Conservation (phyloP, 768 basidiomycete species). For the Gelatoporia subvermispora region DNA sequence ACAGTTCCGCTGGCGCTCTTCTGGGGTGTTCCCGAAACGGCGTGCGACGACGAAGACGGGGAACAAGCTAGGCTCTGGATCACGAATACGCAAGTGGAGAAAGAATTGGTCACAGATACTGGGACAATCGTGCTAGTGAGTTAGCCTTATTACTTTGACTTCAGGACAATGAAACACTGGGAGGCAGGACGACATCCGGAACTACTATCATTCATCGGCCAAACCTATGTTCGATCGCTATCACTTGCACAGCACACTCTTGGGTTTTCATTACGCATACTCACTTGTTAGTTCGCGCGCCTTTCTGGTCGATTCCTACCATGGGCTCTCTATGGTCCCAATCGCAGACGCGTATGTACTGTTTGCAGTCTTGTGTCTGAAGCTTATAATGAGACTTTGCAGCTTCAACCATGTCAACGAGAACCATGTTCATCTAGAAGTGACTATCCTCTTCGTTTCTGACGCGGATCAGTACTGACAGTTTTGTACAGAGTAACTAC, state of each 20-base stretch:
- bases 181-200: slow-evolving; percentile 18
- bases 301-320: slow-evolving; percentile 45
- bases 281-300: slow-evolving; percentile 44
- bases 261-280: slow-evolving; percentile 35
- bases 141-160: not conserved
- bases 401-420: slow-evolving; percentile 36
- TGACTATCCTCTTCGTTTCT: slow-evolving; percentile 7
- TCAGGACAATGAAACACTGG: not conserved
- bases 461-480: not conserved
- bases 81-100: slow-evolving; percentile 26
- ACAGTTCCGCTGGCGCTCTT: slow-evolving; percentile 56
- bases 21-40: slow-evolving; percentile 38
- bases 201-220: slow-evolving; percentile 17
- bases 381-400: not conserved
- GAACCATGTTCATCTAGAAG: slow-evolving; percentile 36
- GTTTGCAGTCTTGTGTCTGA: slow-evolving; percentile 12
- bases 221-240: slow-evolving; percentile 8
- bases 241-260: slow-evolving; percentile 5
- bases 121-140: slow-evolving; percentile 13
- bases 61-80: slow-evolving; percentile 30
- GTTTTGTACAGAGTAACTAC: slow-evolving; percentile 28
- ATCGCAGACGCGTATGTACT: slow-evolving; percentile 39
- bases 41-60: slow-evolving; percentile 19
- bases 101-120: slow-evolving; percentile 16
- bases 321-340: slow-evolving; percentile 42